Conservation (phyloP, 2,329 filamentous ascomycete species). For the Botrytis porri region DNA sequence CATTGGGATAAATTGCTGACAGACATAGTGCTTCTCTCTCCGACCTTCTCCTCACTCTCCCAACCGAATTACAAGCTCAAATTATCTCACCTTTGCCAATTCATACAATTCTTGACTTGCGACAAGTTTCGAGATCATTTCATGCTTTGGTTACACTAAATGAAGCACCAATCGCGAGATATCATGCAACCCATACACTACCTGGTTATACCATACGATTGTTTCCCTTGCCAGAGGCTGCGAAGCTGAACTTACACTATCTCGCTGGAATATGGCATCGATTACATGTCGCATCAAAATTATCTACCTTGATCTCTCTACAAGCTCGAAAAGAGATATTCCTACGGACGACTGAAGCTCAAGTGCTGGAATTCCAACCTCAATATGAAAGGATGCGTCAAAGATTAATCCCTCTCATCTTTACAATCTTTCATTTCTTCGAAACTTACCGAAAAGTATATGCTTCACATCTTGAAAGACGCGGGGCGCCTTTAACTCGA, state of each 20-base stretch:
- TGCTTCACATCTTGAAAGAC: slow-evolving; percentile 52
- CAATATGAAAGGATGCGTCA: slow-evolving; percentile 63
- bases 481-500: slow-evolving; percentile 49
- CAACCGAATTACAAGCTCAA: slow-evolving; percentile 61
- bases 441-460: slow-evolving; percentile 61
- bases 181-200: slow-evolving; percentile 58
- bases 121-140: slow-evolving; percentile 57
- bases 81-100: slow-evolving; percentile 59
- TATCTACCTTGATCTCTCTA: slow-evolving; percentile 60
- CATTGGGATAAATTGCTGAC: not conserved
- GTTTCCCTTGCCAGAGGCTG: slow-evolving; percentile 52
- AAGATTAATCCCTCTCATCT: slow-evolving; percentile 60
- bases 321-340: slow-evolving; percentile 66
- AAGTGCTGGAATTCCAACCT: slow-evolving; percentile 56
- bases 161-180: slow-evolving; percentile 58
- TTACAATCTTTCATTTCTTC: slow-evolving; percentile 67
- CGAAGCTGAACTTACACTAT: slow-evolving; percentile 55
- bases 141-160: slow-evolving; percentile 58
- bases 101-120: slow-evolving; percentile 57
- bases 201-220: slow-evolving; percentile 59
- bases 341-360: slow-evolving; percentile 53
- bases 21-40: slow-evolving; percentile 46
- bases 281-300: slow-evolving; percentile 60
- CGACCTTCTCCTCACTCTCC: slow-evolving; percentile 55
- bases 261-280: slow-evolving; percentile 65